Evolutionary conservation across 2,329 filamentous ascomycete species (phyloP).

Genomic region (Aureobasidium musti): DNA sequence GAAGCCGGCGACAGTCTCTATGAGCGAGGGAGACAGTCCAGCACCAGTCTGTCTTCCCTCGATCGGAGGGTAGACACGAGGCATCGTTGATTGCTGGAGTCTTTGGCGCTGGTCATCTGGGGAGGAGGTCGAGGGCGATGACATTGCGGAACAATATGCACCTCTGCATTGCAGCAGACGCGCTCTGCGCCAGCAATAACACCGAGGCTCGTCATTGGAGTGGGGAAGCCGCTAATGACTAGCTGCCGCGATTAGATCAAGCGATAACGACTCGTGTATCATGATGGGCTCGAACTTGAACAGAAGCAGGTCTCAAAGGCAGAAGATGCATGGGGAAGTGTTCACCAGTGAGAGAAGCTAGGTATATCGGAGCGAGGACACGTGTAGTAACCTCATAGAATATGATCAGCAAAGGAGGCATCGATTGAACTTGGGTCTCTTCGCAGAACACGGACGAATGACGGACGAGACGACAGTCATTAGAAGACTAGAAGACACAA

Average conservation of each 20-base stretch:
- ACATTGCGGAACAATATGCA: conserved; percentile 1
- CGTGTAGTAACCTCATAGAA: background rate
- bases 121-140: background rate
- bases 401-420: no score
- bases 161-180: conserved; percentile 6
- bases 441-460: background rate
- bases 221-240: conserved; percentile 20
- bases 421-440: background rate
- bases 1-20: conserved; percentile 89
- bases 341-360: background rate
- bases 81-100: conserved; percentile 42
- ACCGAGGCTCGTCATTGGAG: conserved; percentile 18
- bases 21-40: conserved; percentile 70
- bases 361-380: background rate
- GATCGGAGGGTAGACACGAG: conserved; percentile 53
- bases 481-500: background rate
- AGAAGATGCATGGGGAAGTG: background rate
- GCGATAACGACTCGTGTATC: conserved; percentile 16
- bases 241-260: conserved; percentile 16
- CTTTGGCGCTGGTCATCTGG: background rate
- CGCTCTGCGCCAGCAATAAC: conserved; percentile 11
- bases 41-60: conserved; percentile 49
- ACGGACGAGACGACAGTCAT: background rate
- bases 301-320: background rate
- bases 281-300: background rate